phyloP scores from a whole-genome alignment of 2,329 filamentous ascomycete genomes.

The Phyllosticta citriasiana region DNA sequence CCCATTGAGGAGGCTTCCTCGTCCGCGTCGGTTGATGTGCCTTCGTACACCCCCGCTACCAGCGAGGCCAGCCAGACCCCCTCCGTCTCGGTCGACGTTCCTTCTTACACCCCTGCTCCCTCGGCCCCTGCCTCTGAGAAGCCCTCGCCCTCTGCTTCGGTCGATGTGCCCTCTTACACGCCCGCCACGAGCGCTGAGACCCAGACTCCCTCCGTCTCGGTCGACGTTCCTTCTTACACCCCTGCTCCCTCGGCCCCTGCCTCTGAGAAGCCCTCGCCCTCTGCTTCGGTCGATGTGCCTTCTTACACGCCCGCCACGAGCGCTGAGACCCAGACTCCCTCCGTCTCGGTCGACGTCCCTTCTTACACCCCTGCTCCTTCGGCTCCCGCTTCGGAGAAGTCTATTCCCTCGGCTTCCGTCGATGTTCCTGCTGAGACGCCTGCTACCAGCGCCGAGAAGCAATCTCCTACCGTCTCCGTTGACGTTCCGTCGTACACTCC shows the following conservation, averaged over 20 bases:
- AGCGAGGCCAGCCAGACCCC: not conserved
- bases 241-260: not conserved
- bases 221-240: not conserved
- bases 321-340: not conserved
- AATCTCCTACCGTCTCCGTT: not conserved
- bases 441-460: not conserved
- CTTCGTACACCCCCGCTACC: not conserved
- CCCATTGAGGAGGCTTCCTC: conserved; percentile 17
- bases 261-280: not conserved
- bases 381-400: not conserved
- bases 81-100: not conserved
- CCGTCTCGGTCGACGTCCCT: not conserved
- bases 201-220: not conserved
- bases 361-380: not conserved
- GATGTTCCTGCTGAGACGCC: not conserved
- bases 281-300: not conserved
- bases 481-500: not conserved
- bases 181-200: not conserved
- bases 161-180: not conserved
- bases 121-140: not conserved
- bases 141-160: not conserved
- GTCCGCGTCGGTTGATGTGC: not conserved
- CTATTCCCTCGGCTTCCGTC: not conserved
- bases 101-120: not conserved
- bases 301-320: not conserved